These are phyloP conservation scores for Penicillium thymicola DNA, from an alignment of 2,329 filamentous ascomycete genomes.

Conservation along the genomic window DNA sequence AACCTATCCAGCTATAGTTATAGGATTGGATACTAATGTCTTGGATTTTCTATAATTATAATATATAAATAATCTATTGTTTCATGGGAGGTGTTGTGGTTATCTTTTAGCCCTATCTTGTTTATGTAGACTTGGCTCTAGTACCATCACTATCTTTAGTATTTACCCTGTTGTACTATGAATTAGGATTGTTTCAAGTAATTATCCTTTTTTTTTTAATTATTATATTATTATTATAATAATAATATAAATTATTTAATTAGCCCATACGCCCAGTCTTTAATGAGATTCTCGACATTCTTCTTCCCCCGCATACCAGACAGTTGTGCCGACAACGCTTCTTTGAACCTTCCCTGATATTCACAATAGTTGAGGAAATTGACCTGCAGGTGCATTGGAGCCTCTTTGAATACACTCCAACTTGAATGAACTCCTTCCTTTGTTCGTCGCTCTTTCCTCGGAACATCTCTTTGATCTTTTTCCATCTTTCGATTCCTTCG, in stretches of 20 bases:
- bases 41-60: neutral
- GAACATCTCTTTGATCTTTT: neutral
- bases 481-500: neutral
- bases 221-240: no score
- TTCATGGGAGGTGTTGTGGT: neutral
- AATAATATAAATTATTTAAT: neutral
- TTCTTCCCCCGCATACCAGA: conserved; percentile 12
- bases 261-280: neutral
- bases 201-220: neutral
- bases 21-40: neutral
- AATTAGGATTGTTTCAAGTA: neutral
- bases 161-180: neutral
- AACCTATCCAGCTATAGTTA: no score
- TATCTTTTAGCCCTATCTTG: neutral
- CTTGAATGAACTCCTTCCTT: neutral
- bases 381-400: neutral
- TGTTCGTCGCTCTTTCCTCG: neutral
- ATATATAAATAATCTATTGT: no score
- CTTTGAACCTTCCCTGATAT: neutral
- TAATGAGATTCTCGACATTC: neutral
- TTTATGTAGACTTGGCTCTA: neutral
- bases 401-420: neutral
- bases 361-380: conserved; percentile 3
- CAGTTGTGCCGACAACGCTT: conserved; percentile 12
- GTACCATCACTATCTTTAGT: neutral